Base-by-base conservation (phyloP, 192 early-diverging fungal species). In the Umbelopsis sp. region DNA sequence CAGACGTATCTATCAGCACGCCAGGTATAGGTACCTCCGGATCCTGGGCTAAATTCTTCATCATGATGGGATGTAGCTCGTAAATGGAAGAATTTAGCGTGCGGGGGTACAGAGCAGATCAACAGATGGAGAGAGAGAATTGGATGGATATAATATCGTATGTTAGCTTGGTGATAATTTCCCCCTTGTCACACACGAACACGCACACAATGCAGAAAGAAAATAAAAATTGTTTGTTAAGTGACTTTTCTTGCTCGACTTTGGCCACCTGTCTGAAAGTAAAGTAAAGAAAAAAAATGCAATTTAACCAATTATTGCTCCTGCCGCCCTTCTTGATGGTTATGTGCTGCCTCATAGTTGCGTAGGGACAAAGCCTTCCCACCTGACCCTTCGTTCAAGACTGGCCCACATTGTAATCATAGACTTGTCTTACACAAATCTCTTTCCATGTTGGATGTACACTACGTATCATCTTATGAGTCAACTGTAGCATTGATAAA, bases 21-120 rank as follows among this genome's bases (percentile, higher is more conserved):
- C 56, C 56, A 34, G 56, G 56, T 34, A 62, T 29, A 36, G 56
- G 56, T 34, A 62, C 56, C 8, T 31, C 56, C 56, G 56, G 56
- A 16, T 62, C 56, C 26, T 32, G 56, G 31, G 14, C 56, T 11
- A 31, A 62, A 62, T 34, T 62, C 14, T 62, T 62, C 10, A 34
- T 20, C 56, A 62, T 62, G 31, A 20, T 34, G 56, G 17, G 56
- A 62, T 62, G 56, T 9, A 62, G 31, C 56, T 2, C 14, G 3
- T 62, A 17, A 17, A 62, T 4, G 24, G 26, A 36, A 32, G 12
- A 16, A 62, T 36, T 0, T 1, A 62, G 31, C n/a, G n/a, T n/a
- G n/a, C n/a, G n/a, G n/a, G n/a, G n/a, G n/a, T n/a, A n/a, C n/a
- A 56, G 14, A 32, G 26, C 1, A 62, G 31, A 31, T 14, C 29